These are phyloP conservation scores for Ochetophila trinervis DNA, from an alignment of 306 rosid species.

Conservation along the genomic window DNA sequence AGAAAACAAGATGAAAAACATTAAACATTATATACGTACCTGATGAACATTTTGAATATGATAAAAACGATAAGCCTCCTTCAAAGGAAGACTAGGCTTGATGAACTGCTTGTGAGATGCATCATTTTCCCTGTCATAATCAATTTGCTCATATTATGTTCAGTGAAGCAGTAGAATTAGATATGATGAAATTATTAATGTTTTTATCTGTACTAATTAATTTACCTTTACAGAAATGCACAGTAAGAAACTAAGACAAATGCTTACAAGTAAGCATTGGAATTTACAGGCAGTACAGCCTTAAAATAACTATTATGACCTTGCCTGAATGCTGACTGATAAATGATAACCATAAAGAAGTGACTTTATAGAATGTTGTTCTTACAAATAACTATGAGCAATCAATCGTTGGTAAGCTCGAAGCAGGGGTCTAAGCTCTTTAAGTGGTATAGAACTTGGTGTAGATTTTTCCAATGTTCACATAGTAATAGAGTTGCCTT, in stretches of 20 bases:
- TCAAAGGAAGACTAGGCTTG: conserved; percentile 33
- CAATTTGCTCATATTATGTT: background rate
- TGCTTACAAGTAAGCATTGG: no score
- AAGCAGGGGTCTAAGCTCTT: conserved; percentile 88
- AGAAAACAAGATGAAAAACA: no score
- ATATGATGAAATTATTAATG: background rate
- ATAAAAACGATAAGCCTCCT: conserved; percentile 67
- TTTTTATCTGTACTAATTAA: background rate
- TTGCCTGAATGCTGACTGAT: background rate
- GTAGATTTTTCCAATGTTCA: no score
- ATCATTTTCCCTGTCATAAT: conserved; percentile 41
- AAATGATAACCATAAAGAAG: conserved; percentile 10
- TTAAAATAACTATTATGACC: no score
- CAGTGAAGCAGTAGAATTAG: background rate
- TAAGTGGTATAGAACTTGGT: conserved; percentile 58
- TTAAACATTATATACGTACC: no score
- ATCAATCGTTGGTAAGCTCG: conserved; percentile 78
- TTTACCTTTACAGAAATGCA: no score
- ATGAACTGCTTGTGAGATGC: conserved; percentile 37
- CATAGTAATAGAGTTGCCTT: no score
- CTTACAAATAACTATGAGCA: conserved; percentile 55
- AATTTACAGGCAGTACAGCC: no score
- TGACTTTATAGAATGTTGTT: conserved; percentile 7
- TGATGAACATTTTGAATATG: conserved; percentile 65
- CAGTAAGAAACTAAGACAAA: no score